These are phyloP conservation scores for Backusella psychrophila DNA, from an alignment of 192 early-diverging fungal species.

Conservation along the genomic window DNA sequence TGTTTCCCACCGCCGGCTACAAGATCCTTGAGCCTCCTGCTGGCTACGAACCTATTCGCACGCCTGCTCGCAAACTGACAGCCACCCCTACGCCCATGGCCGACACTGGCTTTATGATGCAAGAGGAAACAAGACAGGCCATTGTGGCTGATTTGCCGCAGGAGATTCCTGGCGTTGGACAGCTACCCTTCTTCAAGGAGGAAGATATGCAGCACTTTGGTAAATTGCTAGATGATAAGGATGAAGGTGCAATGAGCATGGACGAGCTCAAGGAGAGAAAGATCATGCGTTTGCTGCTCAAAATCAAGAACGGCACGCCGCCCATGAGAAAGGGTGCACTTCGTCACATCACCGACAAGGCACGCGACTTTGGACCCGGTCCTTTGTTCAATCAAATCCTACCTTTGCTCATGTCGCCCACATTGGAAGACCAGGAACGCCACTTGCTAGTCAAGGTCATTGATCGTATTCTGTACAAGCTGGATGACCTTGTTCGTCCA, in stretches of 20 bases:
- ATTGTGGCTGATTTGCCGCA: slow-evolving; percentile 64
- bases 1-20: slow-evolving; percentile 91
- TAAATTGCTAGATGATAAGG: slow-evolving; percentile 80
- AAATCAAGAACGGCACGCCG: slow-evolving; percentile 98
- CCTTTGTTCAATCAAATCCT: slow-evolving; percentile 96
- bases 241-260: slow-evolving; percentile 76
- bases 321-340: slow-evolving; percentile 91
- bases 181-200: slow-evolving; percentile 90
- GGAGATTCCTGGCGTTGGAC: slow-evolving; percentile 87
- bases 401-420: slow-evolving; percentile 94
- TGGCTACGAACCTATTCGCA: slow-evolving; percentile 90
- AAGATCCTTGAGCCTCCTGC: slow-evolving; percentile 87
- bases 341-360: slow-evolving; percentile 95
- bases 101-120: slow-evolving; percentile 80
- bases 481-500: slow-evolving; percentile 95
- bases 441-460: slow-evolving; percentile 98
- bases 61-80: slow-evolving; percentile 92
- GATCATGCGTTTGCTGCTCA: slow-evolving; percentile 92
- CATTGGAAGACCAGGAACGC: slow-evolving; percentile 97
- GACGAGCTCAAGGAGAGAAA: slow-evolving; percentile 94
- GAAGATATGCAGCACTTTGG: slow-evolving; percentile 99
- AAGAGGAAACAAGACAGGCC: slow-evolving; percentile 66
- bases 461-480: slow-evolving; percentile 92
- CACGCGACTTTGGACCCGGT: slow-evolving; percentile 90
- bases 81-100: slow-evolving; percentile 91